Conservation (phyloP, 2,329 filamentous ascomycete genomes). For the Aspergillus sojae region DNA sequence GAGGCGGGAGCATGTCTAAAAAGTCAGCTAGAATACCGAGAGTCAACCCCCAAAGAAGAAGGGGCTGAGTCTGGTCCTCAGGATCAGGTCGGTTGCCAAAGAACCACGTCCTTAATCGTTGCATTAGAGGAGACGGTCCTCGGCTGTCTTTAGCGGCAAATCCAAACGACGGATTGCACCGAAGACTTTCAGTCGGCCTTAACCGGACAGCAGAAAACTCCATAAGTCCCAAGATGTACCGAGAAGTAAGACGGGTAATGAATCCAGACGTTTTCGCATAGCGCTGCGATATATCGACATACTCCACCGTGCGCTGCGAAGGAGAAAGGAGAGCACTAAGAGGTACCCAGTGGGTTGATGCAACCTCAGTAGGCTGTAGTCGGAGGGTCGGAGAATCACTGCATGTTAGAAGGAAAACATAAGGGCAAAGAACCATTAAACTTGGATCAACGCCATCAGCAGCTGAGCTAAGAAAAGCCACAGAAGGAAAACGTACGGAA, state of each 20-base stretch:
- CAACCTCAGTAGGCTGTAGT: conserved; percentile 70
- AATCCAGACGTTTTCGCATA: conserved; percentile 60
- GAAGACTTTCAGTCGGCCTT: conserved; percentile 62
- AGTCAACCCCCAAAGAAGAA: conserved; percentile 70
- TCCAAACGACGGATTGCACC: conserved; percentile 57
- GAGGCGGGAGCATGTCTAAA: conserved; percentile 66
- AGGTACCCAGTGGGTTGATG: conserved; percentile 70
- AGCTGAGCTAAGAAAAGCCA: neutral
- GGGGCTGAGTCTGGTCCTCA: conserved; percentile 45
- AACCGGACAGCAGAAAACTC: conserved; percentile 67
- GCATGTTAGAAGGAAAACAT: conserved; percentile 65
- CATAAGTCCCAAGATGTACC: conserved; percentile 65
- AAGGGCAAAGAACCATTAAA: conserved; percentile 70
- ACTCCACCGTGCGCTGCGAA: conserved; percentile 61
- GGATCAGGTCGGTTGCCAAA: conserved; percentile 32
- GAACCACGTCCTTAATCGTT: conserved; percentile 31
- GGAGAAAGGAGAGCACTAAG: conserved; percentile 63
- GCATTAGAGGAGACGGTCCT: conserved; percentile 25
- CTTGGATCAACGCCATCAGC: conserved; percentile 39
- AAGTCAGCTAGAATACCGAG: conserved; percentile 69
- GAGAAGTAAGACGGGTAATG: conserved; percentile 57
- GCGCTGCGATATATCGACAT: conserved; percentile 66
- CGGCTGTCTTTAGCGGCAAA: conserved; percentile 46
- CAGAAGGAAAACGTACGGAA: conserved; percentile 48
- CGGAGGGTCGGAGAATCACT: conserved; percentile 59